These are phyloP conservation scores for Leptographium procerum DNA, from an alignment of 2,329 filamentous ascomycete genomes.

Conservation along the genomic window DNA sequence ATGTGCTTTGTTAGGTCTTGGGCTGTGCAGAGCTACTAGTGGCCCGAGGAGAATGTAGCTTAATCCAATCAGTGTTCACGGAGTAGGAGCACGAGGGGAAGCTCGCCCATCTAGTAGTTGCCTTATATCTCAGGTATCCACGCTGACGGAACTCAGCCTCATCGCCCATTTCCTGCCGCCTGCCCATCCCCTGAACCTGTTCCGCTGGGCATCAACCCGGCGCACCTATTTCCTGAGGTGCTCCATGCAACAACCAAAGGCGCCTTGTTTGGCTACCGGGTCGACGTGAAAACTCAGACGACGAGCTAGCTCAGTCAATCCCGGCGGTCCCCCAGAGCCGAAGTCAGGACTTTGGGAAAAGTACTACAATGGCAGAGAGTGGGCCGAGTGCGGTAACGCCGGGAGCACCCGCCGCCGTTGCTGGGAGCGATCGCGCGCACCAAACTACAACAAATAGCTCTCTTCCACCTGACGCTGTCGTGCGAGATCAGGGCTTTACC, in stretches of 20 bases:
- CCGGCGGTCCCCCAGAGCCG: not conserved
- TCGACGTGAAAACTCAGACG: not conserved
- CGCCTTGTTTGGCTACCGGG: not conserved
- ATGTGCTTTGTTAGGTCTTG: no score
- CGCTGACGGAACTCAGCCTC: not conserved
- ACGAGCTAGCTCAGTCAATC: not conserved
- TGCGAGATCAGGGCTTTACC: not conserved
- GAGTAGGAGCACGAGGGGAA: no score
- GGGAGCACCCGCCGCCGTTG: not conserved
- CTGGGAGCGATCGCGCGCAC: not conserved
- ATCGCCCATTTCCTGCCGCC: not conserved
- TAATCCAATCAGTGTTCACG: no score
- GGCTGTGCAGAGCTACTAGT: no score
- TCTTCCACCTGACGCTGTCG: not conserved
- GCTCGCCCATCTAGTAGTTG: not conserved
- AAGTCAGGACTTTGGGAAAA: not conserved
- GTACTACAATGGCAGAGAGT: not conserved
- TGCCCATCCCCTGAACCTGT: not conserved
- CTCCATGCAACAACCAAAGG: not conserved
- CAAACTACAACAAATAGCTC: not conserved
- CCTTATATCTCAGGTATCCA: no score
- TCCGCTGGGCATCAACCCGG: not conserved
- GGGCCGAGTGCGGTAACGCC: not conserved
- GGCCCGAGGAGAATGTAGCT: no score
- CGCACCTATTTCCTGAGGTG: not conserved